Conservation (phyloP, 139 green algal species). For the Closterium sp. region DNA sequence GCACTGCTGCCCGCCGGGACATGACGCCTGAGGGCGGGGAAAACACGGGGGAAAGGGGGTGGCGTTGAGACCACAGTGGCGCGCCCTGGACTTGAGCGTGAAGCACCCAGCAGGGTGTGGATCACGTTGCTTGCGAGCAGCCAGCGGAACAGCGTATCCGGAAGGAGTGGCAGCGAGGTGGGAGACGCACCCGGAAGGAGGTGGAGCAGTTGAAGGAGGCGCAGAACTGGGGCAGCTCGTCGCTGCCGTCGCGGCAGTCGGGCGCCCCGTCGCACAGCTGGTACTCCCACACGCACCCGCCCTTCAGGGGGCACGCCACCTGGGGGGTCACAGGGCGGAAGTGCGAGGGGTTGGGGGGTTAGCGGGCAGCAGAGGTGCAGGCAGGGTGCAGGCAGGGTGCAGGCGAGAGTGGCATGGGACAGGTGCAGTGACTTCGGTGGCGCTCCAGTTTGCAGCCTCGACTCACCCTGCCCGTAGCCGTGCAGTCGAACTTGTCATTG, state of each 20-base stretch:
- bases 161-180: not conserved
- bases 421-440: too few relatives aligned
- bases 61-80: too few relatives aligned
- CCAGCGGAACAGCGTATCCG: too few relatives aligned
- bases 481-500: not conserved
- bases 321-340: not conserved
- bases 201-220: not conserved
- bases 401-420: too few relatives aligned
- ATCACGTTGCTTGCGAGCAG: too few relatives aligned
- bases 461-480: not conserved
- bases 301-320: constrained; percentile 17
- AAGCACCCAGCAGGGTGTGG: too few relatives aligned
- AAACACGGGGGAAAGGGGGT: not conserved
- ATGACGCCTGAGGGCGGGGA: not conserved
- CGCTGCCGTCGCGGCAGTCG: constrained; percentile 16
- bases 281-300: constrained; percentile 1
- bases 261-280: constrained; percentile 20
- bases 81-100: too few relatives aligned
- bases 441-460: too few relatives aligned
- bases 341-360: not conserved
- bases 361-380: not conserved
- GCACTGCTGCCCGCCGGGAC: not conserved
- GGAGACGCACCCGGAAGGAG: not conserved
- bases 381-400: too few relatives aligned
- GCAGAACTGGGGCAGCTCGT: constrained; percentile 12